Evolutionary conservation across 257 asterid species (phyloP).

Genomic region (Ocimum tenuiflorum): DNA sequence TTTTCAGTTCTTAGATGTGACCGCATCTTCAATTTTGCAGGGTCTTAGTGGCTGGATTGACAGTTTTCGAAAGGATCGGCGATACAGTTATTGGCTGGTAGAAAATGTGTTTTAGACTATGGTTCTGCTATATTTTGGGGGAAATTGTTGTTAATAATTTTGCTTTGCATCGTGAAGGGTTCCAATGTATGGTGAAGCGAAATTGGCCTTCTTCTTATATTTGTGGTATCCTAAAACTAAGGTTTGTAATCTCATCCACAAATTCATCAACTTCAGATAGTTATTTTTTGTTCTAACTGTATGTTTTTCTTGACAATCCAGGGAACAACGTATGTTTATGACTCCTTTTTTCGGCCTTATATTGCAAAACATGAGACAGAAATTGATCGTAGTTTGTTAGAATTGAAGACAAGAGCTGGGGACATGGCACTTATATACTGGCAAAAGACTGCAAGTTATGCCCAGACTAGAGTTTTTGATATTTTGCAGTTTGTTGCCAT

Average conservation of each 20-base stretch:
- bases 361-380: slow-evolving; percentile 77
- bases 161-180: slow-evolving; percentile 46
- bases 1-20: slow-evolving; percentile 15
- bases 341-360: slow-evolving; percentile 74
- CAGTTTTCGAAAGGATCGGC: slow-evolving; percentile 74
- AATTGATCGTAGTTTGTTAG: slow-evolving; percentile 72
- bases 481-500: slow-evolving; percentile 71
- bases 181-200: slow-evolving; percentile 96
- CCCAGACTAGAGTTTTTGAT: slow-evolving; percentile 66
- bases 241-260: slow-evolving; percentile 37
- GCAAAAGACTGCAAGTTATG: slow-evolving; percentile 54
- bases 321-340: slow-evolving; percentile 91
- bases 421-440: slow-evolving; percentile 62
- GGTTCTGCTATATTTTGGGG: not conserved
- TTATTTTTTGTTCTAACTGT: slow-evolving; percentile 5
- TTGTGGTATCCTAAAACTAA: slow-evolving; percentile 90
- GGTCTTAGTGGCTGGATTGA: slow-evolving; percentile 75
- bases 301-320: slow-evolving; percentile 26
- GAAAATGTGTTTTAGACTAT: slow-evolving; percentile 3
- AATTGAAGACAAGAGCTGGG: slow-evolving; percentile 71
- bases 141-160: not conserved
- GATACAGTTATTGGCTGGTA: slow-evolving; percentile 84
- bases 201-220: slow-evolving; percentile 83
- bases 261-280: not conserved
- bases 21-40: slow-evolving; percentile 31